Percentiles rank a stretch among this genome's conserved stretches.
phyloP scores from a whole-genome alignment of 1,284 basidiomycete species.

The Sutorius eximius region DNA sequence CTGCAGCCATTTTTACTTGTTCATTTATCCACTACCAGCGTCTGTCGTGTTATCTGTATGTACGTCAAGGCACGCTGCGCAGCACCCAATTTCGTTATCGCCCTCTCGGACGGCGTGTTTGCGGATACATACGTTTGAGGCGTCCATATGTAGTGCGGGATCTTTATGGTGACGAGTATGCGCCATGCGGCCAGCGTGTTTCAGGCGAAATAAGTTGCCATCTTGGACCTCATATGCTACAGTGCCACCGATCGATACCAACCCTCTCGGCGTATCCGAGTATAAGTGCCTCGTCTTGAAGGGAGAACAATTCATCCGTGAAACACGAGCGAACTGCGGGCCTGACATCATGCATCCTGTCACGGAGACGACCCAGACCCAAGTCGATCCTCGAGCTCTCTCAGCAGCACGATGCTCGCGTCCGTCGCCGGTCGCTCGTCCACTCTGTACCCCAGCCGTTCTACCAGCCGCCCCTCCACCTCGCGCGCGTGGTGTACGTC shows the following conservation, averaged over 20 bases:
- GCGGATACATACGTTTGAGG: not conserved
- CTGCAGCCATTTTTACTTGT: not conserved
- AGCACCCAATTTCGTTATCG: slow-evolving; percentile 1
- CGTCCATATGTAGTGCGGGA: not conserved
- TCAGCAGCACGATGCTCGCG: slow-evolving; percentile 21
- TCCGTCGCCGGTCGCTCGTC: slow-evolving; percentile 27
- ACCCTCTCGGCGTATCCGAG: no score
- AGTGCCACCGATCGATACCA: no score
- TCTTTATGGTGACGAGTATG: not conserved
- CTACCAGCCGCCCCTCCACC: slow-evolving; percentile 27
- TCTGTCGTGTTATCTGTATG: slow-evolving; percentile 2
- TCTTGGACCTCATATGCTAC: not conserved
- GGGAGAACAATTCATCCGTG: not conserved
- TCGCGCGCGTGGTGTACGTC: slow-evolving; percentile 24
- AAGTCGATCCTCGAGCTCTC: slow-evolving; percentile 16
- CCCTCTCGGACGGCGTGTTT: not conserved
- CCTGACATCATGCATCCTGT: no score
- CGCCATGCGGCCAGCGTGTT: not conserved
- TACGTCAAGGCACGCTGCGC: slow-evolving; percentile 10
- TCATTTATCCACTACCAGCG: not conserved
- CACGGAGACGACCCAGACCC: no score
- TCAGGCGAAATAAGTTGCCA: not conserved
- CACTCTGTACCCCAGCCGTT: slow-evolving; percentile 19
- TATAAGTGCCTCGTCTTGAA: not conserved
- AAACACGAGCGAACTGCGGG: not conserved